Base-by-base conservation (phyloP, 371 early-diverging fungal genomes). In the Actinomortierella ambigua region DNA sequence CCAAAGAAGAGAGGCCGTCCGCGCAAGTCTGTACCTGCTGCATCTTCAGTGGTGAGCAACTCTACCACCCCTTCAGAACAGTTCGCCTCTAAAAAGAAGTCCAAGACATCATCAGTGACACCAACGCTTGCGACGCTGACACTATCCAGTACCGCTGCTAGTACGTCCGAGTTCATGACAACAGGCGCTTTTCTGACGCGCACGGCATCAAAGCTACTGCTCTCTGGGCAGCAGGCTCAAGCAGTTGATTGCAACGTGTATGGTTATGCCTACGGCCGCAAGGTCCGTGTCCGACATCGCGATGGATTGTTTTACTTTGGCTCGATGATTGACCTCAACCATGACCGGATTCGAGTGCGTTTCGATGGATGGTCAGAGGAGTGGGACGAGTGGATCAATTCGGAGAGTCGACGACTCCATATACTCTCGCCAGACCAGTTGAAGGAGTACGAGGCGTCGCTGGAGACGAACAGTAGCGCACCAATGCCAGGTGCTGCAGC, bases 331-430 rank as follows among this genome's bases (percentile, higher is more conserved):
- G 81, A 63, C 0, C 75, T 86, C 73, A 60, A 75, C 20, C 76
- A 78, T 7, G 82, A 82, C 0, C 75, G 79, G 50, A 82, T 88
- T 26, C 68, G 67, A 29, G 77, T 87, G 1, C 84, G 79, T 24
- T 88, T 84, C 60, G 85, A 88, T 53, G 87, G 82, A 2, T 86
- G 90, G 87, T 71, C 76, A 9, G 66, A 76, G 0, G 61, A 69
- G 22, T 85, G 80, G 61, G 90, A 89, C 44, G 88, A 88, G 58
- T 88, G 88, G 88, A 65, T 87, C 18, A 81, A 78, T 40, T 75
- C 82, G 2, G 88, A 83, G 17, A 89, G 88, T 52, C 69, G 80
- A n/a, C 75, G 87, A 6, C 73, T 82, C 14, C 57, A 55, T 49
- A n/a, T 46, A 1, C 42, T 69, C 24, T 26, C 53, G 15, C 51